Evolutionary conservation across 1,284 basidiomycete genomes (phyloP).

Genomic region (Leccinum variabile): DNA sequence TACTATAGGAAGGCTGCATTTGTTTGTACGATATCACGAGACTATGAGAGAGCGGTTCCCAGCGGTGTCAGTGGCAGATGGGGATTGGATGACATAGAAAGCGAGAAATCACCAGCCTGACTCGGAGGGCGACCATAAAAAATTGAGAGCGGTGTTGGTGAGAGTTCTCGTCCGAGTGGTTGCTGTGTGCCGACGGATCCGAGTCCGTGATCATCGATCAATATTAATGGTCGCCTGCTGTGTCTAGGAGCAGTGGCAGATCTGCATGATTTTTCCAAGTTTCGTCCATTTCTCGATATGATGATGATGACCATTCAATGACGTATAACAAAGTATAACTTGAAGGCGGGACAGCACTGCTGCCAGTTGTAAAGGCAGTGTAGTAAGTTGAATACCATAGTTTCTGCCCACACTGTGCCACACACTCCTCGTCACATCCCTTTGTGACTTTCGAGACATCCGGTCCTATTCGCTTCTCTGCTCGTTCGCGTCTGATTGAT

Average conservation of each 20-base stretch:
- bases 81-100: not conserved
- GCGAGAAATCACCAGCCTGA: constrained; percentile 30
- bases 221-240: not conserved
- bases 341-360: constrained; percentile 75
- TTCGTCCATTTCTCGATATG: not conserved
- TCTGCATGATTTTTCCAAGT: not conserved
- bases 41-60: constrained; percentile 26
- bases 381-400: constrained; percentile 39
- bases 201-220: too few relatives aligned
- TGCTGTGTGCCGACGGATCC: too few relatives aligned
- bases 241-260: not conserved
- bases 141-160: constrained; percentile 21
- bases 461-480: not conserved
- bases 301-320: not conserved
- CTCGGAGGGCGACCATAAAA: constrained; percentile 24
- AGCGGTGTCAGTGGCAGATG: constrained; percentile 17
- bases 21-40: constrained; percentile 24
- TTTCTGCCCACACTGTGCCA: not conserved
- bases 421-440: not conserved
- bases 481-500: not conserved
- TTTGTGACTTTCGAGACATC: not conserved
- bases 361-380: constrained; percentile 71
- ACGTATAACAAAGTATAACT: constrained; percentile 25
- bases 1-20: constrained; percentile 2
- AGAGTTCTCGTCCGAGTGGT: not conserved